phyloP scores from a whole-genome alignment of 257 asterid species.

The Ligustrum vulgare region DNA sequence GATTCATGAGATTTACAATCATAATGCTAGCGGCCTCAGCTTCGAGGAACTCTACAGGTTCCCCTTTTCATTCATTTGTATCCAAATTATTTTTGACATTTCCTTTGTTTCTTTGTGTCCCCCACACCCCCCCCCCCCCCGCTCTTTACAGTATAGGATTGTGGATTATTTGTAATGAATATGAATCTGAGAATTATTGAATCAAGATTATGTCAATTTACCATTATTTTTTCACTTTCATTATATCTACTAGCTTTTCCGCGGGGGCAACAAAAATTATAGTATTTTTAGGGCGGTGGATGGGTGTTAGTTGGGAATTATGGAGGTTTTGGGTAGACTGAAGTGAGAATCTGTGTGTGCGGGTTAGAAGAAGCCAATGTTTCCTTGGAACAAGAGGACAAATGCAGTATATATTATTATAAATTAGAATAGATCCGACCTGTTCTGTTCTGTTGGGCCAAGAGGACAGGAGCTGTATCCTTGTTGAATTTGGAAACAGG shows the following conservation, averaged over 20 bases:
- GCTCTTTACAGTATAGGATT: too few species aligned
- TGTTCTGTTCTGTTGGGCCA: too few species aligned
- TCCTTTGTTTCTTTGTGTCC: neutral
- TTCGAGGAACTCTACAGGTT: slow-evolving; percentile 41
- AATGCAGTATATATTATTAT: neutral
- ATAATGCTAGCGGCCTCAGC: slow-evolving; percentile 36
- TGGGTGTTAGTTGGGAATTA: neutral
- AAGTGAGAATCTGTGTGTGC: neutral
- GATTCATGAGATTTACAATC: slow-evolving; percentile 39
- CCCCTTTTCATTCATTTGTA: neutral
- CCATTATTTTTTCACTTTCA: neutral
- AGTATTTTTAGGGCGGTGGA: neutral
- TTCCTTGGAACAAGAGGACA: neutral
- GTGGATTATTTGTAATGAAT: neutral
- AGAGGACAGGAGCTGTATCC: too few species aligned
- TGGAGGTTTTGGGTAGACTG: neutral
- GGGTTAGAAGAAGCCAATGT: neutral
- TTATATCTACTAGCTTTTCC: neutral
- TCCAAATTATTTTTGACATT: neutral
- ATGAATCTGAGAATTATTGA: neutral
- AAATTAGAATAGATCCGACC: too few species aligned
- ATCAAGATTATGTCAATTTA: neutral
- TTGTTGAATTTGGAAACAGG: neutral
- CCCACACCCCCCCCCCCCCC: too few species aligned
- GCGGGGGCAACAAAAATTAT: neutral